Conservation (phyloP, 768 basidiomycete species). For the Cantharellus anzutake region DNA sequence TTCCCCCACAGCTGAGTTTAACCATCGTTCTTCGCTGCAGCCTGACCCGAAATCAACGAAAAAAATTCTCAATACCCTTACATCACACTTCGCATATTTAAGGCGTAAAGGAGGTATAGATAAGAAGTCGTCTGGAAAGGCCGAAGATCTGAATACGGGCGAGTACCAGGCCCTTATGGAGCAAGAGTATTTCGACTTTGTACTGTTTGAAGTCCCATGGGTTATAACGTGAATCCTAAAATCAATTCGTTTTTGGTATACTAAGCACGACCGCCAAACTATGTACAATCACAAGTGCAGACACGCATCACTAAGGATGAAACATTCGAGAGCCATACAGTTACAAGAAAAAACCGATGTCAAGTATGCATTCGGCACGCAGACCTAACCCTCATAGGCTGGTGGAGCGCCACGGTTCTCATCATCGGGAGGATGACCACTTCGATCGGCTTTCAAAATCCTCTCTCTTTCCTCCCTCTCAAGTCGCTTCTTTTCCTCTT, state of each 20-base stretch:
- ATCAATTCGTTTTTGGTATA: too few relatives aligned
- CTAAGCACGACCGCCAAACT: too few relatives aligned
- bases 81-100: constrained; percentile 54
- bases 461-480: constrained; percentile 31
- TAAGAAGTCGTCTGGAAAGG: constrained; percentile 24
- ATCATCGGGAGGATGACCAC: not conserved
- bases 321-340: too few relatives aligned
- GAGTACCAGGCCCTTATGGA: constrained; percentile 90
- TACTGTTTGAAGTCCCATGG: constrained; percentile 86
- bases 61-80: constrained; percentile 48
- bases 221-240: constrained; percentile 24
- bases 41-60: constrained; percentile 74
- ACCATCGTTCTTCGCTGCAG: constrained; percentile 21
- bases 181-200: constrained; percentile 91
- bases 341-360: too few relatives aligned
- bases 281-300: too few relatives aligned
- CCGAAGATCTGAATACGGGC: constrained; percentile 41
- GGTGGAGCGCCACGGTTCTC: too few relatives aligned
- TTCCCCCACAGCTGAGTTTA: not conserved
- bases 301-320: too few relatives aligned
- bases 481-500: constrained; percentile 46
- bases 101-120: constrained; percentile 29
- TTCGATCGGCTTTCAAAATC: not conserved
- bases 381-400: too few relatives aligned
- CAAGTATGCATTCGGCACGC: too few relatives aligned